These are phyloP conservation scores for Tylopilus felleus DNA, from an alignment of 768 basidiomycete genomes.

Conservation along the genomic window DNA sequence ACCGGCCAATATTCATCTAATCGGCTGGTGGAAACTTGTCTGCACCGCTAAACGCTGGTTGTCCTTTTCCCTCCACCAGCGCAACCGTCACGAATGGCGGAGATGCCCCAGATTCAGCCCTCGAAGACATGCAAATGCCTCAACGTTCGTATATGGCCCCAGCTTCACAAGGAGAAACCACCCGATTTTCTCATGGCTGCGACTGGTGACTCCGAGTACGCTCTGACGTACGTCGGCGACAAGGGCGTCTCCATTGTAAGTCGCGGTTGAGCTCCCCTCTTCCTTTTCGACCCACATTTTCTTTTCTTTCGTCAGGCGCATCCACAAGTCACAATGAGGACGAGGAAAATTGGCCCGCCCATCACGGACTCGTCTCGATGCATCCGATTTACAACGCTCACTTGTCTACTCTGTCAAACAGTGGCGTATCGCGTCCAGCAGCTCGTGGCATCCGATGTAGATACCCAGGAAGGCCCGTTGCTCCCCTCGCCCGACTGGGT, in stretches of 20 bases:
- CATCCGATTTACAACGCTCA: constrained; percentile 60
- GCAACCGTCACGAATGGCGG: constrained; percentile 21
- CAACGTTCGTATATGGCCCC: constrained; percentile 57
- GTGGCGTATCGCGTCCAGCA: constrained; percentile 69
- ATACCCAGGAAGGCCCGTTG: constrained; percentile 59
- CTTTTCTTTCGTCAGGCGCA: constrained; percentile 46
- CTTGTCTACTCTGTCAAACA: constrained; percentile 65
- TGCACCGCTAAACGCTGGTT: constrained; percentile 27
- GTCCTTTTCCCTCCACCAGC: constrained; percentile 18
- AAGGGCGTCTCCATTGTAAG: constrained; percentile 66
- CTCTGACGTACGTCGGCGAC: constrained; percentile 59
- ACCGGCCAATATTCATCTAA: constrained; percentile 33
- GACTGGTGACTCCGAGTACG: constrained; percentile 39
- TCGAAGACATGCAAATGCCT: constrained; percentile 66
- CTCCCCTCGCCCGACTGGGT: constrained; percentile 75
- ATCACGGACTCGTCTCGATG: constrained; percentile 46
- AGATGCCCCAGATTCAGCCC: constrained; percentile 14
- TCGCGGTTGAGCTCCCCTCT: constrained; percentile 6
- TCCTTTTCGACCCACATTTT: constrained; percentile 1
- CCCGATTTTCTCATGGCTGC: constrained; percentile 33
- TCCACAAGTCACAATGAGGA: constrained; percentile 67
- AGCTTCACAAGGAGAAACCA: constrained; percentile 28
- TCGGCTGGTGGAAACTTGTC: constrained; percentile 22
- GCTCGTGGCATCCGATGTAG: constrained; percentile 51
- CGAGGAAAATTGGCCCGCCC: constrained; percentile 44